Evolutionary conservation across 2,329 filamentous ascomycete species (phyloP).

Genomic region (Cytospora piceae): DNA sequence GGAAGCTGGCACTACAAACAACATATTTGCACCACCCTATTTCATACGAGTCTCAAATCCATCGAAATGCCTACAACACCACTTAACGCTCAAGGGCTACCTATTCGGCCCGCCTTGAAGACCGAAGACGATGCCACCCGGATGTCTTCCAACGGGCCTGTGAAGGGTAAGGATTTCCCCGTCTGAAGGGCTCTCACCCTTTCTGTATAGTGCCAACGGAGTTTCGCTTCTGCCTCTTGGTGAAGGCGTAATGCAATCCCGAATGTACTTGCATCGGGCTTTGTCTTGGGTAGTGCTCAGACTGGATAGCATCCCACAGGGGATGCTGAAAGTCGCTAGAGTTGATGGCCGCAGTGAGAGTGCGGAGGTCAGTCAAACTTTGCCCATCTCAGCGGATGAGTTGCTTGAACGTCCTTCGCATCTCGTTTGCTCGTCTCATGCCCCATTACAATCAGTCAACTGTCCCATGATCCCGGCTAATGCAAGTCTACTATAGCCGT

Average conservation of each 20-base stretch:
- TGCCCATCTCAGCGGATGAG: constrained; percentile 11
- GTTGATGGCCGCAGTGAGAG: constrained; percentile 6
- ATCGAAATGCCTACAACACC: constrained; percentile 22
- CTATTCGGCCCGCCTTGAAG: constrained; percentile 31
- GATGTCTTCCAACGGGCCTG: constrained; percentile 15
- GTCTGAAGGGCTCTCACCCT: constrained; percentile 3
- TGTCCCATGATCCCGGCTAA: constrained; percentile 27
- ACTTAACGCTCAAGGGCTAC: constrained; percentile 28
- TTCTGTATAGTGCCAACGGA: background rate
- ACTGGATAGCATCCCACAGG: background rate
- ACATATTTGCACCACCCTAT: background rate
- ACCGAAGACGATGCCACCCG: constrained; percentile 27
- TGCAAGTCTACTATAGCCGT: constrained; percentile 47
- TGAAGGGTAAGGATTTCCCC: constrained; percentile 24
- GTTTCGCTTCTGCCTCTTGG: constrained; percentile 2
- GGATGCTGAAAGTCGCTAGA: background rate
- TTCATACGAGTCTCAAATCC: background rate
- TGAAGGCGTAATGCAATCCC: constrained; percentile 6
- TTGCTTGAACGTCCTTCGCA: background rate
- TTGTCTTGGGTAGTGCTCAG: constrained; percentile 14
- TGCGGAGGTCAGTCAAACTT: constrained; percentile 3
- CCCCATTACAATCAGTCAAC: background rate
- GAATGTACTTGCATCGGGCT: background rate
- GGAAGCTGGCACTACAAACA: background rate
- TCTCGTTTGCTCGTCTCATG: background rate